A percentile compares a stretch with the other conserved stretches of the same genome.
These are phyloP conservation scores for Camellia sinensis DNA, from an alignment of 148 eudicot genomes.

Conservation along the genomic window DNA sequence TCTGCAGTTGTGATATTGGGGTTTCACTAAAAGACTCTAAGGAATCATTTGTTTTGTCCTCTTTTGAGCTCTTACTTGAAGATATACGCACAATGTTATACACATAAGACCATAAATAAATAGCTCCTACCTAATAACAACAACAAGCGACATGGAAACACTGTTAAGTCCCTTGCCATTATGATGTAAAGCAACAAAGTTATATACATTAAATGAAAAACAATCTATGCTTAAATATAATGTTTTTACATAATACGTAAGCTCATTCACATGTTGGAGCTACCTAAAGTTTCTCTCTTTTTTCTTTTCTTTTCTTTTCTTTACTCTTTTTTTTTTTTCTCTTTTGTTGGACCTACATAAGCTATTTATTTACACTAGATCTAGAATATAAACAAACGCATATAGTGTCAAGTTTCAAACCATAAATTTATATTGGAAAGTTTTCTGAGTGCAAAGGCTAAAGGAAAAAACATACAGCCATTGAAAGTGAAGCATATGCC, in stretches of 20 bases:
- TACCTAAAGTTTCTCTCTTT: not conserved
- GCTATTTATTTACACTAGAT: not conserved
- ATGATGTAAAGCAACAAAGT: not conserved
- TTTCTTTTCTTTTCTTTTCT: not conserved
- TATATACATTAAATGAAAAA: not conserved
- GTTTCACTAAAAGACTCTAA: constrained; percentile 21
- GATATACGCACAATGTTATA: constrained; percentile 75
- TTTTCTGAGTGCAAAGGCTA: not conserved
- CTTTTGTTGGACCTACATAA: not conserved
- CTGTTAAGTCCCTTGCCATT: not conserved
- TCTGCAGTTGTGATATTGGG: constrained; percentile 12
- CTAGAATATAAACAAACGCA: not conserved
- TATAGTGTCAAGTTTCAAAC: not conserved
- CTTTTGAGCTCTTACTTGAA: constrained; percentile 32
- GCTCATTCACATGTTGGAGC: not conserved
- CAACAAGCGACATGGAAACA: constrained; percentile 11
- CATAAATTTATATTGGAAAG: not conserved
- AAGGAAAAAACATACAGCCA: constrained; percentile 59
- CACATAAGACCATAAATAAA: constrained; percentile 75
- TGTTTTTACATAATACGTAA: not conserved
- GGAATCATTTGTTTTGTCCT: constrained; percentile 29
- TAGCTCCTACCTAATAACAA: constrained; percentile 65
- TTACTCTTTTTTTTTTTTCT: not conserved
- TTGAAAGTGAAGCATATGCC: constrained; percentile 78
- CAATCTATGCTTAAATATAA: not conserved